Evolutionary conservation across 2,329 filamentous ascomycete species (phyloP).

Genomic region (Botrytis elliptica): DNA sequence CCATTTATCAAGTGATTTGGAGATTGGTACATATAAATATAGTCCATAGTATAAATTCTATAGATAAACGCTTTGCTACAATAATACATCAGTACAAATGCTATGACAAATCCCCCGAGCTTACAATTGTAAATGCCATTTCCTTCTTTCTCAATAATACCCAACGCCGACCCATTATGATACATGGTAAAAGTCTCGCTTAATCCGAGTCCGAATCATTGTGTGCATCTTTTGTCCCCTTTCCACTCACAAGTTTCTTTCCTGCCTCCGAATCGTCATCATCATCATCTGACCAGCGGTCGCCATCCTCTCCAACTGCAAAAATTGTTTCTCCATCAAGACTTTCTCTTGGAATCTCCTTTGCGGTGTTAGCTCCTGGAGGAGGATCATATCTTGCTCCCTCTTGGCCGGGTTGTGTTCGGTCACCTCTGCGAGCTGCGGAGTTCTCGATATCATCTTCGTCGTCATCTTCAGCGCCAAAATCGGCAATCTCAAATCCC

Average conservation of each 20-base stretch:
- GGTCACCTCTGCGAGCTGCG: slow-evolving; percentile 46
- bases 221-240: slow-evolving; percentile 17
- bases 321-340: slow-evolving; percentile 94
- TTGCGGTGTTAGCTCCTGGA: slow-evolving; percentile 30
- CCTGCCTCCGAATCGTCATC: slow-evolving; percentile 57
- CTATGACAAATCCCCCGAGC: background rate
- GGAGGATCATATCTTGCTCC: slow-evolving; percentile 40
- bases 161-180: slow-evolving; percentile 22
- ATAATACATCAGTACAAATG: slow-evolving; percentile 3
- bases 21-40: background rate
- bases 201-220: slow-evolving; percentile 16
- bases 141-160: slow-evolving; percentile 12
- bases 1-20: background rate
- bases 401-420: slow-evolving; percentile 43
- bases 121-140: slow-evolving; percentile 7
- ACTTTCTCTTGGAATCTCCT: slow-evolving; percentile 53
- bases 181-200: slow-evolving; percentile 22
- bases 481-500: slow-evolving; percentile 93
- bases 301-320: slow-evolving; percentile 80
- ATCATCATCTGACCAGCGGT: slow-evolving; percentile 79
- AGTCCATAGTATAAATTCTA: slow-evolving; percentile 15
- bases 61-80: slow-evolving; percentile 11
- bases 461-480: slow-evolving; percentile 67
- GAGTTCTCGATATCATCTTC: slow-evolving; percentile 55
- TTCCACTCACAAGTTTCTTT: slow-evolving; percentile 45